Evolutionary conservation across 1,139 yeast genomes (phyloP), one percentile per base, ranked within the genome.

Genomic region (Debaryomyces sp.): DNA sequence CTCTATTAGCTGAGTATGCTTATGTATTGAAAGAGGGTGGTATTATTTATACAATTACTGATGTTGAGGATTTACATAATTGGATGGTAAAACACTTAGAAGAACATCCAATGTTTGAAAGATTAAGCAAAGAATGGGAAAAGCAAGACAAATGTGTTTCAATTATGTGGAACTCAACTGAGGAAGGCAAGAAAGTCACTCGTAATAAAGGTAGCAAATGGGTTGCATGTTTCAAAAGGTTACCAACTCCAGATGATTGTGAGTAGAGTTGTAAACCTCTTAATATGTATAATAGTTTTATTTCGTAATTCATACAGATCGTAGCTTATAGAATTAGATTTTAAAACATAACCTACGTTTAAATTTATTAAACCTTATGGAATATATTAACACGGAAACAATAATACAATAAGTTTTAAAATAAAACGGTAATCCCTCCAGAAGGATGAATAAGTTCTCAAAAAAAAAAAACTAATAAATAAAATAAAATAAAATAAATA

Each of bases 1-100:
- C 98, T 1, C 73, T 94, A 53, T 76, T 91, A 50, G 82, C 95
- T 32, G 99, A 94, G 66, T 94, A 94, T 63, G 99, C 99, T 3
- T 95, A 83, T 63, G 96, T 87, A 8, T 76, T 94, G 60, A 82
- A 76, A 58, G 96, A 89, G 51, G 96, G 90, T 27, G 99, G 99
- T 4, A 74, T 92, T 15, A 71, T 92, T 26, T 95, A 94, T 67
- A 94, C 99, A 3, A 94, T 94, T 57, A 95, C 99, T 1, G 99
- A 94, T 66, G 99, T 94, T 42, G 80, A 85, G 61, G 99, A 94
- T 66, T 75, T 95, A 56, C 98, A 94, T 66, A 75, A 85, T 35
- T 94, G 99, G 99, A 94, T 94, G 99, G 96, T 86, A 18, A 79
- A 82, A 60, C 99, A 95, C 68, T 72, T 94, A 52, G 92, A 87